These are phyloP conservation scores for Acacia confusa DNA, from an alignment of 306 rosid genomes.

Conservation along the genomic window DNA sequence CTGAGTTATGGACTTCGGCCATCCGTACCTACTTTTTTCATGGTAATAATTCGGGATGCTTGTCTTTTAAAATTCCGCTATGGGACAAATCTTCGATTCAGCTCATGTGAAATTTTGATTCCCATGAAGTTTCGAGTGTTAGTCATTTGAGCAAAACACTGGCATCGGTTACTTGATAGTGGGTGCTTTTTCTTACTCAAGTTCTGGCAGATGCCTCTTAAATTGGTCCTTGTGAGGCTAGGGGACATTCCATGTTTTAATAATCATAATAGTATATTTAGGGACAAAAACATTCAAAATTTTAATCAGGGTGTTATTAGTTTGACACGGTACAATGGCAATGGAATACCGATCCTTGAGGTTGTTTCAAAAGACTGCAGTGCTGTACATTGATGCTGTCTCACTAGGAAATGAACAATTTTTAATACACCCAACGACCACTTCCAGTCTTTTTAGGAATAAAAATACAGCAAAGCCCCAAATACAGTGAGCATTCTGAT, in stretches of 20 bases:
- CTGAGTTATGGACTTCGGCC: slow-evolving; percentile 18
- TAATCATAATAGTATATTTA: background rate
- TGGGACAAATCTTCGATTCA: slow-evolving; percentile 22
- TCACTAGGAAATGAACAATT: background rate
- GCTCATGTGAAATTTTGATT: slow-evolving; percentile 18
- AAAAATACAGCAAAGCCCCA: background rate
- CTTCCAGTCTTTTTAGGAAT: background rate
- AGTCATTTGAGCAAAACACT: slow-evolving; percentile 11
- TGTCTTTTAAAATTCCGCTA: slow-evolving; percentile 22
- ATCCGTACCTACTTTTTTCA: background rate
- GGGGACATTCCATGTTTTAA: background rate
- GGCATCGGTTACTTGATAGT: slow-evolving; percentile 1
- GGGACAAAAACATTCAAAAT: background rate
- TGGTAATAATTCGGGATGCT: slow-evolving; percentile 23
- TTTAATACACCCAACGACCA: background rate
- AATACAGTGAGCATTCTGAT: background rate
- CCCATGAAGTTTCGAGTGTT: background rate
- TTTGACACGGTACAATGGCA: background rate
- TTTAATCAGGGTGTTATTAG: background rate
- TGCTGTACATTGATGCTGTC: background rate
- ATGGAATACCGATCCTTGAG: background rate
- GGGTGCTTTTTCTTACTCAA: slow-evolving; percentile 16
- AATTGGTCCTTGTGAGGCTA: slow-evolving; percentile 1
- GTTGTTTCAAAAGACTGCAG: background rate
- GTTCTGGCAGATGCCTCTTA: background rate